phyloP scores from a whole-genome alignment of 129 eudicot species.

The Pulicaria dysenterica region DNA sequence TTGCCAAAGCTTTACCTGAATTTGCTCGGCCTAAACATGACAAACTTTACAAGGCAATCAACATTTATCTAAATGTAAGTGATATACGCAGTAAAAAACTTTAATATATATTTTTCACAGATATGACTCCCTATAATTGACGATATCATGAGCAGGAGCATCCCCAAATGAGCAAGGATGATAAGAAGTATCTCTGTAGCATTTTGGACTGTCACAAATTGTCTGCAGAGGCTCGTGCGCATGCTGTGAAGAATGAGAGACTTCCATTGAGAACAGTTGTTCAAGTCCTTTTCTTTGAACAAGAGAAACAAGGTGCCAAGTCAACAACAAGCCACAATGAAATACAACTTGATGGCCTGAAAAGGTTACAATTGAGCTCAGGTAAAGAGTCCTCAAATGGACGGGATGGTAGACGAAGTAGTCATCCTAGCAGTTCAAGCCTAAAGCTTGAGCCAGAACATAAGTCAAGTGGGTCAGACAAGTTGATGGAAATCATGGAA shows the following conservation, averaged over 20 bases:
- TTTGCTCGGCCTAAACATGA: conserved; percentile 65
- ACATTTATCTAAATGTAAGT: conserved; percentile 62
- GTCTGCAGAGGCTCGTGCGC: conserved; percentile 62
- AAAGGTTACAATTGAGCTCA: conserved; percentile 31
- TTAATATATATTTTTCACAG: neutral
- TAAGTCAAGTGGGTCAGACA: conserved; percentile 33
- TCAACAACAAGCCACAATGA: conserved; percentile 3
- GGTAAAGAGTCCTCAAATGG: conserved; percentile 24
- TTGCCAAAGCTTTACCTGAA: conserved; percentile 69
- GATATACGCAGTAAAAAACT: neutral
- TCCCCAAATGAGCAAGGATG: conserved; percentile 67
- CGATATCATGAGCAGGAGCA: conserved; percentile 54
- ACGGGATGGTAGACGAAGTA: conserved; percentile 30
- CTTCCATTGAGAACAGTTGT: conserved; percentile 82
- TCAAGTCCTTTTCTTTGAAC: conserved; percentile 78
- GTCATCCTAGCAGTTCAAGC: conserved; percentile 35
- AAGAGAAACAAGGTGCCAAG: conserved; percentile 42
- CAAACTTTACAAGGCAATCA: conserved; percentile 72
- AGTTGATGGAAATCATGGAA: conserved; percentile 36
- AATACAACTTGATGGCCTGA: conserved; percentile 24
- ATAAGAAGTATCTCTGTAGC: conserved; percentile 74
- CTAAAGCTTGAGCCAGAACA: conserved; percentile 36
- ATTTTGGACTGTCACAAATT: conserved; percentile 69
- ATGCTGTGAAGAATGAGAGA: conserved; percentile 74
- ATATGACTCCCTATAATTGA: neutral